phyloP scores from a whole-genome alignment of 345 rosid species.

The Excoecaria cochinchinensis region DNA sequence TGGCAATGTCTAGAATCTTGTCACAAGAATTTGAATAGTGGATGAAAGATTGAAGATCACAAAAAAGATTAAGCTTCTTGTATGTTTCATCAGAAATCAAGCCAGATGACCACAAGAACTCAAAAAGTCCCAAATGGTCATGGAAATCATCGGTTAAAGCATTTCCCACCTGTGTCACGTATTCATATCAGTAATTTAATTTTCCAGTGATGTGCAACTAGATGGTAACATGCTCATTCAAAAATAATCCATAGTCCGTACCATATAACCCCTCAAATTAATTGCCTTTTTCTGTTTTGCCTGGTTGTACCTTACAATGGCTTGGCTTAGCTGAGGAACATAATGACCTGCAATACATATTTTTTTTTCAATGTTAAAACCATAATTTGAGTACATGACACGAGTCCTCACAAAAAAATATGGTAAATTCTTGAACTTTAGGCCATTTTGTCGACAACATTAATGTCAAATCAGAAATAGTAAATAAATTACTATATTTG shows the following conservation, averaged over 20 bases:
- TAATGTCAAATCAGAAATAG: too few relatives aligned
- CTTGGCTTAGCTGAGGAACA: constrained; percentile 90
- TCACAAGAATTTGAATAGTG: constrained; percentile 64
- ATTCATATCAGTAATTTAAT: constrained; percentile 6
- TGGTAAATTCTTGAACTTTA: background rate
- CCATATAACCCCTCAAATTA: constrained; percentile 93
- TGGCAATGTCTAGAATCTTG: constrained; percentile 50
- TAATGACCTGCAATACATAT: constrained; percentile 66
- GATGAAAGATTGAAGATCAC: constrained; percentile 70
- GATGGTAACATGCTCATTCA: background rate
- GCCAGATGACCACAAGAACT: constrained; percentile 83
- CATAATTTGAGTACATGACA: background rate
- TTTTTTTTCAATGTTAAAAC: constrained; percentile 4
- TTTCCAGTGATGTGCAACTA: background rate
- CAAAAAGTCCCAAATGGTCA: constrained; percentile 77
- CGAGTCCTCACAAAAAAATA: constrained; percentile 2
- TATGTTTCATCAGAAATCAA: constrained; percentile 87
- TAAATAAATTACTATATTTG: too few relatives aligned
- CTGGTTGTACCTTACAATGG: constrained; percentile 58
- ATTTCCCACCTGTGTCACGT: constrained; percentile 76
- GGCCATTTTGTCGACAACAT: background rate
- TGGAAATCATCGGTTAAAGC: constrained; percentile 84
- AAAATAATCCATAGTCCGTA: constrained; percentile 23
- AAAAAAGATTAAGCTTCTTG: constrained; percentile 53
- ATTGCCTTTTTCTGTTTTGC: constrained; percentile 42